Conservation (phyloP, 805 yeast species). For the Metschnikowia lachancei region DNA sequence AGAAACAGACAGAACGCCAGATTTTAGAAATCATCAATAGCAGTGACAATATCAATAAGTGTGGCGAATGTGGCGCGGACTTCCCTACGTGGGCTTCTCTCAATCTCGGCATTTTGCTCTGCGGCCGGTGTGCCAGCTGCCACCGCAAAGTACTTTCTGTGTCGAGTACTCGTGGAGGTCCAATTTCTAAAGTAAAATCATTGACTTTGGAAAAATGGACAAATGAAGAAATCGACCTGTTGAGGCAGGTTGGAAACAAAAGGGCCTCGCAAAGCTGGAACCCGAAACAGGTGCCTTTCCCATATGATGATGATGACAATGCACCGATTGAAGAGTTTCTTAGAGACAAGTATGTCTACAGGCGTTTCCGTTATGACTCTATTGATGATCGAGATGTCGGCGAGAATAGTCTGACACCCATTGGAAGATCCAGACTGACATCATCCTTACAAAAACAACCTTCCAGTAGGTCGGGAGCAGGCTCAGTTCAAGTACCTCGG, state of each 20-base stretch:
- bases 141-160: conserved; percentile 54
- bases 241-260: conserved; percentile 57
- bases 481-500: conserved; percentile 31
- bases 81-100: conserved; percentile 61
- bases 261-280: conserved; percentile 65
- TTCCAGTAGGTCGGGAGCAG: conserved; percentile 2
- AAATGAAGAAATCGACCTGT: conserved; percentile 47
- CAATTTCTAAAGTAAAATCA: conserved; percentile 63
- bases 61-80: conserved; percentile 73
- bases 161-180: conserved; percentile 44
- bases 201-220: conserved; percentile 73
- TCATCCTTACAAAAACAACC: neutral
- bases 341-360: conserved; percentile 66
- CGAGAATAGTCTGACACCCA: conserved; percentile 8
- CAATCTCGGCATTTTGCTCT: conserved; percentile 64
- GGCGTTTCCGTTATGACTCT: conserved; percentile 49
- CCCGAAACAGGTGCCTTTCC: conserved; percentile 63
- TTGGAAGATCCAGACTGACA: conserved; percentile 18
- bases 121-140: conserved; percentile 81
- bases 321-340: conserved; percentile 53
- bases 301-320: conserved; percentile 68
- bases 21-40: conserved; percentile 59
- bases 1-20: conserved; percentile 46
- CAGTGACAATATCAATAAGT: conserved; percentile 59
- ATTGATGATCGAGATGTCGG: conserved; percentile 22